These are phyloP conservation scores for Penicillium freii DNA, from an alignment of 2,329 filamentous ascomycete species.

Conservation along the genomic window DNA sequence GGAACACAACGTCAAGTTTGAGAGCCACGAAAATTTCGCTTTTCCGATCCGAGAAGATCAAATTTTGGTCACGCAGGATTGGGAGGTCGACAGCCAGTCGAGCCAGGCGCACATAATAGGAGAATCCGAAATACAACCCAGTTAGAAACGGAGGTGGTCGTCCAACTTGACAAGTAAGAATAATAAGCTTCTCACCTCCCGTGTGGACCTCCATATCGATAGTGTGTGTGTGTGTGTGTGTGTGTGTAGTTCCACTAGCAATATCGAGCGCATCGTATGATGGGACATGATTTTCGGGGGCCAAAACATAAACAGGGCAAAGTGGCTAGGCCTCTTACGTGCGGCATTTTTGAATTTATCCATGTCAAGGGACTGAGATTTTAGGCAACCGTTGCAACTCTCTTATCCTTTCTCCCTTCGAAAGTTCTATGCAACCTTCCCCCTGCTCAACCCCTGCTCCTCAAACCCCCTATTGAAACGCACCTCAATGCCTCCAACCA, in stretches of 20 bases:
- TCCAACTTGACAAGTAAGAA: neutral
- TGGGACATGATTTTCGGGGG: neutral
- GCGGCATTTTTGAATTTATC: neutral
- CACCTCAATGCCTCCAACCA: neutral
- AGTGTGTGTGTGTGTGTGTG: neutral
- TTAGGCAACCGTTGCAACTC: neutral
- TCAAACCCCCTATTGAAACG: neutral
- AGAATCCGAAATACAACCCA: neutral
- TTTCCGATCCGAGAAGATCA: neutral
- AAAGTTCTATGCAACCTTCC: neutral
- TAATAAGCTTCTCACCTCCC: neutral
- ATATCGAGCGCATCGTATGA: neutral
- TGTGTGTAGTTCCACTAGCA: neutral
- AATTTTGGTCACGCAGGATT: slow-evolving; percentile 13
- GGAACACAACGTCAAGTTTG: neutral
- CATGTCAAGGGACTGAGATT: neutral
- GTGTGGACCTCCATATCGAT: neutral
- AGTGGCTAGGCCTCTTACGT: neutral
- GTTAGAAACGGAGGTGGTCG: neutral
- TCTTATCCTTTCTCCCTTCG: neutral
- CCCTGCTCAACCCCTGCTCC: neutral
- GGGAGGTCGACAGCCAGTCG: slow-evolving; percentile 15
- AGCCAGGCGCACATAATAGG: slow-evolving; percentile 11
- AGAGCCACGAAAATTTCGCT: neutral
- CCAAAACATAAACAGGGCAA: neutral